Conservation (phyloP, 495 filamentous ascomycete species). For the Neurospora discreta region DNA sequence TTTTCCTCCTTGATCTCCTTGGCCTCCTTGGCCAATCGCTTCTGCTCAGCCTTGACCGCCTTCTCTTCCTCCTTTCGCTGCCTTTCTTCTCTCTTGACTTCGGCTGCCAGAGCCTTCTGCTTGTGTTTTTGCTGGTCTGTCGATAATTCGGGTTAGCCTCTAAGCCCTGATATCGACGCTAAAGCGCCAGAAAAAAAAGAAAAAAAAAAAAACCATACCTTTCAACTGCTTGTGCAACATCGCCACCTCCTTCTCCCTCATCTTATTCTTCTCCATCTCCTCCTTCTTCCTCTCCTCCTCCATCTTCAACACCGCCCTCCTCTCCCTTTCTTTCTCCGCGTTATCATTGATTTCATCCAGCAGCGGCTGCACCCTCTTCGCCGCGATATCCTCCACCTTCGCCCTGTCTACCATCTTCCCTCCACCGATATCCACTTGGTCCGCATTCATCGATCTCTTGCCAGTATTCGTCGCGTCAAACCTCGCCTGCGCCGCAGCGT, state of each 20-base stretch:
- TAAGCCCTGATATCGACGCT: neutral
- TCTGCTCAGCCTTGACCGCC: slow-evolving; percentile 37
- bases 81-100: slow-evolving; percentile 42
- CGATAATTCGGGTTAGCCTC: neutral
- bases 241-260: slow-evolving; percentile 34
- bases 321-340: slow-evolving; percentile 53
- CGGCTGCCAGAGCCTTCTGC: slow-evolving; percentile 32
- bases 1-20: slow-evolving; percentile 34
- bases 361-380: slow-evolving; percentile 70
- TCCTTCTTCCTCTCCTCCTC: slow-evolving; percentile 39
- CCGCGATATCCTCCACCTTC: slow-evolving; percentile 73
- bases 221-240: slow-evolving; percentile 33
- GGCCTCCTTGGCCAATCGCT: slow-evolving; percentile 31
- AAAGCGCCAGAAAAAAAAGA: no score
- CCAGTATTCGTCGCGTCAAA: slow-evolving; percentile 38
- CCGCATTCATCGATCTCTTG: slow-evolving; percentile 26
- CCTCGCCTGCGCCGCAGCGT: slow-evolving; percentile 53
- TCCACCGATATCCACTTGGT: slow-evolving; percentile 69
- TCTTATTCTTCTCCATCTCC: slow-evolving; percentile 32
- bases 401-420: slow-evolving; percentile 68
- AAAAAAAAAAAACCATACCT: slow-evolving; percentile 16
- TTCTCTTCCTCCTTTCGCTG: slow-evolving; percentile 40
- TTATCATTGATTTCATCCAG: slow-evolving; percentile 80
- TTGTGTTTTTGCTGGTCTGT: slow-evolving; percentile 41
- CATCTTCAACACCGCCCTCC: slow-evolving; percentile 39